These are phyloP conservation scores for Helianthus tuberosus DNA, from an alignment of 129 eudicot genomes.

Conservation along the genomic window DNA sequence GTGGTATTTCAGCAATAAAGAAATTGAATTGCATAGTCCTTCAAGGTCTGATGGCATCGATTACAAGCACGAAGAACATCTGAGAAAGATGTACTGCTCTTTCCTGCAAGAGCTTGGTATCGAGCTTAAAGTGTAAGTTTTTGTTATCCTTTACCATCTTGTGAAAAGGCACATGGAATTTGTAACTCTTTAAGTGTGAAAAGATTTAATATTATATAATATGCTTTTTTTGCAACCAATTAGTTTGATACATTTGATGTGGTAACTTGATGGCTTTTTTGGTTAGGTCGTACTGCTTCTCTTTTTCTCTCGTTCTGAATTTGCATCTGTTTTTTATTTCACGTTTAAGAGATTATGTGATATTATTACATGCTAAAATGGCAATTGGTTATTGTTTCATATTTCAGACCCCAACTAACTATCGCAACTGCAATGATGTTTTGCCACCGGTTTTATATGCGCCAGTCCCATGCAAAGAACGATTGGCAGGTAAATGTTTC, in stretches of 20 bases:
- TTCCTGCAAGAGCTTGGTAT: conserved; percentile 76
- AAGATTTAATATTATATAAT: not conserved
- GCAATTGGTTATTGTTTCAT: conserved; percentile 20
- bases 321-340: not conserved
- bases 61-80: conserved; percentile 48
- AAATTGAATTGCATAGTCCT: conserved; percentile 63
- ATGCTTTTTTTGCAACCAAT: not conserved
- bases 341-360: not conserved
- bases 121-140: conserved; percentile 81
- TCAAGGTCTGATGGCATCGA: conserved; percentile 75
- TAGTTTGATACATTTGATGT: not conserved
- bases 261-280: not conserved
- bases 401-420: conserved; percentile 77
- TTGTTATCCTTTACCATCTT: conserved; percentile 9
- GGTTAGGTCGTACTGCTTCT: conserved; percentile 20
- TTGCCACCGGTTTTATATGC: conserved; percentile 85
- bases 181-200: conserved; percentile 3
- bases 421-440: conserved; percentile 73
- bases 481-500: conserved; percentile 63
- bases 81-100: conserved; percentile 56
- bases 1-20: conserved; percentile 65
- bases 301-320: not conserved
- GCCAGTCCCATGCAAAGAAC: conserved; percentile 78
- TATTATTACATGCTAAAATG: conserved; percentile 19
- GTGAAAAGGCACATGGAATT: conserved; percentile 21